Conservation (phyloP, 495 filamentous ascomycete genomes). For the Glutinoglossum americanum region DNA sequence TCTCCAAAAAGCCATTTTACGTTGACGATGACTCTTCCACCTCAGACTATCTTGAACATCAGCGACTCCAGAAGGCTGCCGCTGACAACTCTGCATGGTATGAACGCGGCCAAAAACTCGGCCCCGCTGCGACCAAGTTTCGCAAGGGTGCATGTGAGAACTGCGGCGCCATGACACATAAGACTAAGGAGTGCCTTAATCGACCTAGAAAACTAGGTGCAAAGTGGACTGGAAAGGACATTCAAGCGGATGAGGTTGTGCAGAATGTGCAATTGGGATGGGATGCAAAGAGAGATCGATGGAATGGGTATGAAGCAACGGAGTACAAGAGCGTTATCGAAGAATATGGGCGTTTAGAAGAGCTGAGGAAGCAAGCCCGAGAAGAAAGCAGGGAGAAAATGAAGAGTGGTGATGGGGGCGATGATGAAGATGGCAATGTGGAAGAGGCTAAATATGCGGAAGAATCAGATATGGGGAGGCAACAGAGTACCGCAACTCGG, state of each 20-base stretch:
- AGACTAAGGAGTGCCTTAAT: constrained; percentile 79
- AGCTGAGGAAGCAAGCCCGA: constrained; percentile 40
- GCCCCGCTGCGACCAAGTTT: constrained; percentile 80
- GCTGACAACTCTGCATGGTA: constrained; percentile 70
- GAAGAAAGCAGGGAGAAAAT: constrained; percentile 7
- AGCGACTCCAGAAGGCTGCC: constrained; percentile 55
- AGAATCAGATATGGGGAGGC: constrained; percentile 87
- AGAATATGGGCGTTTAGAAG: constrained; percentile 72
- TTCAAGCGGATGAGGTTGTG: constrained; percentile 77
- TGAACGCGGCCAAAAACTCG: constrained; percentile 59
- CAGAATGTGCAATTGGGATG: constrained; percentile 72
- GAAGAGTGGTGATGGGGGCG: constrained; percentile 11
- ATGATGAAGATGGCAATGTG: constrained; percentile 24
- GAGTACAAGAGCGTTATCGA: constrained; percentile 73
- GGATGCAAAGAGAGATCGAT: constrained; percentile 96
- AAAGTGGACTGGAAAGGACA: constrained; percentile 80
- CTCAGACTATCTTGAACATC: constrained; percentile 89
- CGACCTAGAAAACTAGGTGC: constrained; percentile 79
- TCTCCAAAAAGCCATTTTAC: constrained; percentile 96
- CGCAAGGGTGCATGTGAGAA: constrained; percentile 97
- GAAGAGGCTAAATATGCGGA: constrained; percentile 67
- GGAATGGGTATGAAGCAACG: constrained; percentile 85
- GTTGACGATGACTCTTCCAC: constrained; percentile 56
- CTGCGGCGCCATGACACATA: constrained; percentile 92
- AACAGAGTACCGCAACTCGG: constrained; percentile 73